Evolutionary conservation across 2,329 filamentous ascomycete genomes (phyloP), one percentile per base, ranked within the genome.

Genomic region (Fusarium equiseti): DNA sequence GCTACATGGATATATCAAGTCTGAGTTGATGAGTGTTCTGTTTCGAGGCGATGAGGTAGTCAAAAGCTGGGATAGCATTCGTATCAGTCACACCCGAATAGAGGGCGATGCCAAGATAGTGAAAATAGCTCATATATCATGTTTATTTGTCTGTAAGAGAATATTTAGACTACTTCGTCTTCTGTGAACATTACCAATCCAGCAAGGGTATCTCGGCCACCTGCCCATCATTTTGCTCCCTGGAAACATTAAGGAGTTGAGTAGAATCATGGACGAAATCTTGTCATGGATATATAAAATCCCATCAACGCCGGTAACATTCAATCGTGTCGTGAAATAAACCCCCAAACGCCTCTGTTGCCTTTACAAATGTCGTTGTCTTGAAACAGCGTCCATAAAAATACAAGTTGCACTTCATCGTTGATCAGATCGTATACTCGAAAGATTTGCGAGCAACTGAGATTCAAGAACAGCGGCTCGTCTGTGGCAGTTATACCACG

Each of bases 401-500:
- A 63, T 64, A 73, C 65, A 70, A 59, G 59, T 51, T 51, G 62
- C 48, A 59, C 48, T 59, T 66, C 57, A 46, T 43, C 59, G 15
- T 31, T 57, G 38, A 35, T 70, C 32, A 42, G 68, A 31, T 55
- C 51, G 42, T 46, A 46, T 20, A 45, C 62, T 55, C 50, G 20
- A 22, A 54, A 11, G 54, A 48, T 40, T 42, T 38, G 22, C 44
- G 24, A 50, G 48, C 24, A 49, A 51, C 40, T 32, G 29, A 40
- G 53, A 46, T 62, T 49, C 53, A 72, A 54, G 50, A 63, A 63
- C 63, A 42, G 49, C 45, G 52, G 29, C 32, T 38, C 9, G 18
- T 20, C 38, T 32, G 27, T 18, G 20, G 13, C 12, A 57, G 50
- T 35, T 73, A 89, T 53, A 90, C 85, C 65, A 90, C 83, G 71